Conservation (phyloP, 331 rosid species). For the Quercus phellos region DNA sequence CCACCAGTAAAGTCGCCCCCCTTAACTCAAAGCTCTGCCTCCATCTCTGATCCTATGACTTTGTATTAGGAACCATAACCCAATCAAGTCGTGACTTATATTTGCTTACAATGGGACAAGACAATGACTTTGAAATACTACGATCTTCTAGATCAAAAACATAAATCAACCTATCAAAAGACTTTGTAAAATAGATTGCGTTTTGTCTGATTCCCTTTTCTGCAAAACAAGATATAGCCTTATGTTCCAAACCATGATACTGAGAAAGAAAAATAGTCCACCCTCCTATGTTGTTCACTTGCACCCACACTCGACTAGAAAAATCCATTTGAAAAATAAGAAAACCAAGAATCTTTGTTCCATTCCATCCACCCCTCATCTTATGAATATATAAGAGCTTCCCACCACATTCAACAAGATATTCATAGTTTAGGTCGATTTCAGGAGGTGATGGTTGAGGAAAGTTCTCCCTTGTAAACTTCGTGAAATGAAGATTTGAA, state of each 20-base stretch:
- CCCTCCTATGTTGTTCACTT: neutral
- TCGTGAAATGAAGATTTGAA: neutral
- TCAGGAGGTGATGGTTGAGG: neutral
- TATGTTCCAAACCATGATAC: neutral
- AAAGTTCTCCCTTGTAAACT: neutral
- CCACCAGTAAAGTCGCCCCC: too few species aligned
- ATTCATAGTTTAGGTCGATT: fast-evolving
- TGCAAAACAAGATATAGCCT: neutral
- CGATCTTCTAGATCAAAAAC: neutral
- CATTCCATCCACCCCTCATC: neutral
- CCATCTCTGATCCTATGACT: neutral
- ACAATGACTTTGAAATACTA: neutral
- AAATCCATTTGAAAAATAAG: neutral
- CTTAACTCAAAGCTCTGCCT: too few species aligned
- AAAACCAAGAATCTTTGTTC: neutral
- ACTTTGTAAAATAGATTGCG: neutral
- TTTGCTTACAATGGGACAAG: neutral
- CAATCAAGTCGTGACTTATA: neutral
- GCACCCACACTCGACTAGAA: neutral
- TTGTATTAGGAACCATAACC: neutral
- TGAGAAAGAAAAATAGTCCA: neutral
- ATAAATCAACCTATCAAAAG: neutral
- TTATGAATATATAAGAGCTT: neutral
- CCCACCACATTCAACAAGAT: neutral
- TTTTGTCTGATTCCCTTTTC: neutral